These are phyloP conservation scores for Pythium rhizo-oryzae DNA, from an alignment of 352 stramenopile genomes.

Conservation along the genomic window DNA sequence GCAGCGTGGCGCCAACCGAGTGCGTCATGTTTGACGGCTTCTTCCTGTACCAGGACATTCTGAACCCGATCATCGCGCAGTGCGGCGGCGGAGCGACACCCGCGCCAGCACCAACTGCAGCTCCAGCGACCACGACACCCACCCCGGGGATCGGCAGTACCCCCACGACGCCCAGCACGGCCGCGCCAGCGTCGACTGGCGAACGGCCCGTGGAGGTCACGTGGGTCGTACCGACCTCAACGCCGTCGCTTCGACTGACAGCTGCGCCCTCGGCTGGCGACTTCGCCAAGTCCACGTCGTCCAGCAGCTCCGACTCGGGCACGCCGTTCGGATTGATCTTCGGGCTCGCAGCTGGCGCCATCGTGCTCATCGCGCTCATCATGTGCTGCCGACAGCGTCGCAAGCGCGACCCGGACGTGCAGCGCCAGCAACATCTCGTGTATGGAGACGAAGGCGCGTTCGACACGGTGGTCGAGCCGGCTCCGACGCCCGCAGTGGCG, in stretches of 20 bases:
- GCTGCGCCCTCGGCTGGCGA: background rate
- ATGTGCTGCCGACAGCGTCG: background rate
- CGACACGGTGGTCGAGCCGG: background rate
- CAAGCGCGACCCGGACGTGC: background rate
- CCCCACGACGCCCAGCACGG: background rate
- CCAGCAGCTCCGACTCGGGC: background rate
- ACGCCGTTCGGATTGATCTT: background rate
- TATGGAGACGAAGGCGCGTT: background rate
- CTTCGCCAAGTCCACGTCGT: background rate
- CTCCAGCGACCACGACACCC: background rate
- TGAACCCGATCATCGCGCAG: conserved; percentile 16
- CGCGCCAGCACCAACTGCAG: too few relatives aligned
- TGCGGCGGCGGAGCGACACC: background rate
- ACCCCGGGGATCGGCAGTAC: too few relatives aligned
- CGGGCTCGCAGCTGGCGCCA: background rate
- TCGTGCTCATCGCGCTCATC: background rate
- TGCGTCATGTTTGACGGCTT: conserved; percentile 21
- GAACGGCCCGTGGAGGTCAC: background rate
- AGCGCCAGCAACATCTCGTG: background rate
- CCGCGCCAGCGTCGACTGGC: background rate
- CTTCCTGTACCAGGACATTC: conserved; percentile 14
- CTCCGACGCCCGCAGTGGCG: background rate
- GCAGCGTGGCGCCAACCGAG: conserved; percentile 13
- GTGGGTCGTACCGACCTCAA: background rate
- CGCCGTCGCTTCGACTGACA: background rate